Conservation (phyloP, 2,329 filamentous ascomycete species). For the Penicillium sumatraense region DNA sequence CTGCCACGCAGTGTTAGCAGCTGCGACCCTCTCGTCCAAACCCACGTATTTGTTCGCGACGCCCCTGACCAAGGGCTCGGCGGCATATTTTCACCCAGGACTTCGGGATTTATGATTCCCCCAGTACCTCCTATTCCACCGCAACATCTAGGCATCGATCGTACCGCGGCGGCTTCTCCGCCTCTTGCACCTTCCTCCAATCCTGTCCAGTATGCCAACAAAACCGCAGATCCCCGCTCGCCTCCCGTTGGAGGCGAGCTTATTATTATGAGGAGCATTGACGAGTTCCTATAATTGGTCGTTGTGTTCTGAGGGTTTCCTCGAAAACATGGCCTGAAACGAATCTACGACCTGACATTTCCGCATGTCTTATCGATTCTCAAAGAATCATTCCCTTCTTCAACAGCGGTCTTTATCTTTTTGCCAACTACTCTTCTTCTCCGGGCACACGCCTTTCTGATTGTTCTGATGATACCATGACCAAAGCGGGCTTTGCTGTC, state of each 20-base stretch:
- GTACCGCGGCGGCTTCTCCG: slow-evolving; percentile 26
- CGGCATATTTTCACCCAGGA: slow-evolving; percentile 51
- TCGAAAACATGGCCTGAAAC: slow-evolving; percentile 25
- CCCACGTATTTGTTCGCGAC: slow-evolving; percentile 45
- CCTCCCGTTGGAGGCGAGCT: slow-evolving; percentile 43
- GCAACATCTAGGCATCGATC: slow-evolving; percentile 39
- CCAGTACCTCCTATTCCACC: slow-evolving; percentile 43
- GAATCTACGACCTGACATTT: slow-evolving; percentile 36
- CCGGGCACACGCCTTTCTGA: slow-evolving; percentile 26
- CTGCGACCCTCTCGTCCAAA: slow-evolving; percentile 35
- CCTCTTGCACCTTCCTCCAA: slow-evolving; percentile 22
- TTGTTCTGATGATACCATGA: slow-evolving; percentile 39
- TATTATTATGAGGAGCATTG: slow-evolving; percentile 51
- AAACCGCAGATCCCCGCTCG: slow-evolving; percentile 44
- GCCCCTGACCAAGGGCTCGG: slow-evolving; percentile 35
- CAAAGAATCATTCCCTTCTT: slow-evolving; percentile 18
- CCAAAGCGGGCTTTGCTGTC: slow-evolving; percentile 50
- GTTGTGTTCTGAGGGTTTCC: slow-evolving; percentile 7
- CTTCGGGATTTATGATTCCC: slow-evolving; percentile 47
- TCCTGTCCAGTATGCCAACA: slow-evolving; percentile 23
- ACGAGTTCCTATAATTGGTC: slow-evolving; percentile 47
- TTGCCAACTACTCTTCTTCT: slow-evolving; percentile 18
- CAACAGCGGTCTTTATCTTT: slow-evolving; percentile 17
- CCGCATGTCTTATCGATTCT: slow-evolving; percentile 23
- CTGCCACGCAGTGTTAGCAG: slow-evolving; percentile 29